Evolutionary conservation across 2,329 filamentous ascomycete species (phyloP), one percentile per base, ranked within the genome.

Genomic region (Tolypocladium ophioglossoides): DNA sequence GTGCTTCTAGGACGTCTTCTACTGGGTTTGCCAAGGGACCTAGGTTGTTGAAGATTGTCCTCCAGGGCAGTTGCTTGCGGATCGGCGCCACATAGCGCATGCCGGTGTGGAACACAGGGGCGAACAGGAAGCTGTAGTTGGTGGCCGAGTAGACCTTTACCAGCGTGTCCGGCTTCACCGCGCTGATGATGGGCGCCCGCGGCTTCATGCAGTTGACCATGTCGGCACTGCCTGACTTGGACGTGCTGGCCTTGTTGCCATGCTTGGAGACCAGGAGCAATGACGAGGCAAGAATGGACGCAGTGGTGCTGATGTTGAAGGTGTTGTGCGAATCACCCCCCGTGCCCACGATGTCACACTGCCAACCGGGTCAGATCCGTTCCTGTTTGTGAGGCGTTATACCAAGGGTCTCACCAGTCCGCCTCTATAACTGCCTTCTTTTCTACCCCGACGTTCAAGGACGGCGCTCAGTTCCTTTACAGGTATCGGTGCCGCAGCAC

Each of bases 1-100:
- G 84, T 14, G 91, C 91, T 73, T 99, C 94, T 56, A 99, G 82
- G 38, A 82, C 70, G 62, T 85, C 83, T 64, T 96, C 89, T 20
- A 95, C 81, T 0, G 94, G 94, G 70, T 97, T 97, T 48, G 91
- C 87, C 32, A 99, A 77, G 0, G 94, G 94, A 0, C 94, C 94
- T 51, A 99, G 80, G 18, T 99, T 82, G 72, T 99, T 99, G 83
- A 99, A 99, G 61, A 99, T 92, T 2, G 94, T 99, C 63, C 94
- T 84, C 79, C 94, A 92, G 55, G 92, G 92, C 24, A 99, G 82
- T 68, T 95, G 87, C 66, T 84, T 88, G 58, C 94, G 86, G 59
- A 96, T 85, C 2, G 86, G 83, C 5, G 91, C 90, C 40, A 94
- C 91, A 69, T 91, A 86, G 68, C 84, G 86, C 86, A 97, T 96